Conservation (phyloP, 257 asterid species). For the Echites panduratus region DNA sequence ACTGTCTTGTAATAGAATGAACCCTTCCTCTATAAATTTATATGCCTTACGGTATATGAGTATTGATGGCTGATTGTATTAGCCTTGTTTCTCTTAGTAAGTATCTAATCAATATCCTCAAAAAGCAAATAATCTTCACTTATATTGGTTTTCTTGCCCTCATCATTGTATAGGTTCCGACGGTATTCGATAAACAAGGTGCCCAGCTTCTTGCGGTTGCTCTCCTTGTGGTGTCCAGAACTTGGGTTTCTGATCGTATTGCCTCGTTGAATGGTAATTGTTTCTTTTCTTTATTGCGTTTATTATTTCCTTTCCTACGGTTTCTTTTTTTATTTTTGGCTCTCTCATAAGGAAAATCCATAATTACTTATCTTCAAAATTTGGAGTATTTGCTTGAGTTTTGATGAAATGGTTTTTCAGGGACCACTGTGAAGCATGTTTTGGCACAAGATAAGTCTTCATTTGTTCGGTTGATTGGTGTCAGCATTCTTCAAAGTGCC, state of each 20-base stretch:
- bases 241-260: constrained; percentile 95
- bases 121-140: constrained; percentile 3
- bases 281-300: constrained; percentile 14
- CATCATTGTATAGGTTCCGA: constrained; percentile 57
- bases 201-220: constrained; percentile 92
- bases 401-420: constrained; percentile 35
- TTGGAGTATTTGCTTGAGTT: constrained; percentile 13
- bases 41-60: neutral
- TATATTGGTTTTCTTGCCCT: constrained; percentile 11
- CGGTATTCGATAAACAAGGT: constrained; percentile 95
- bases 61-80: neutral
- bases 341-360: neutral
- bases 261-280: constrained; percentile 89
- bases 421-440: constrained; percentile 92
- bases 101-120: neutral
- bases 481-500: constrained; percentile 97
- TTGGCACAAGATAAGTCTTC: constrained; percentile 93
- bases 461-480: constrained; percentile 75
- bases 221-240: constrained; percentile 80
- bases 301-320: constrained; percentile 18
- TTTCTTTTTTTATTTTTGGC: neutral
- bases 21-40: neutral
- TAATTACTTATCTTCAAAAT: neutral
- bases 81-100: neutral
- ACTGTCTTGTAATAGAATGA: neutral